phyloP scores from a whole-genome alignment of 2,329 filamentous ascomycete genomes.

The Pleoardoris graminearum region DNA sequence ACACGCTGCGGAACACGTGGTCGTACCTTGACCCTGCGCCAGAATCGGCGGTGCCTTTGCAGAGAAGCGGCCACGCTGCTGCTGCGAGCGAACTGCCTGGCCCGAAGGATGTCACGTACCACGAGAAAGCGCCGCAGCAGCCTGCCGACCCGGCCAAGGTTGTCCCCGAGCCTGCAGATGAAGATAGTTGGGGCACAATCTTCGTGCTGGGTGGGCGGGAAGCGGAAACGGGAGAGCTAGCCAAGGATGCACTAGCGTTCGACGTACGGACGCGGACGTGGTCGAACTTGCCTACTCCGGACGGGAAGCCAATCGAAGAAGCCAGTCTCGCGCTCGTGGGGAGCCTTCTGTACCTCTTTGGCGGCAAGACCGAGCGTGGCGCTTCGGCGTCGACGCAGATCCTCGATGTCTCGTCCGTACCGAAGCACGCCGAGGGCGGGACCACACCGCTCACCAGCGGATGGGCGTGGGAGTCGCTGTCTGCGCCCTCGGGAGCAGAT shows the following conservation, averaged over 20 bases:
- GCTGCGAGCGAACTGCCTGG: conserved; percentile 47
- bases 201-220: conserved; percentile 55
- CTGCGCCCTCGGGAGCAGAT: conserved; percentile 16
- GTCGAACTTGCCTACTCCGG: conserved; percentile 54
- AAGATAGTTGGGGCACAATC: conserved; percentile 54
- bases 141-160: conserved; percentile 47
- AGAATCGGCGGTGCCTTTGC: conserved; percentile 27
- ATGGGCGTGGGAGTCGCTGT: conserved; percentile 39
- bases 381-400: conserved; percentile 27
- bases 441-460: conserved; percentile 40
- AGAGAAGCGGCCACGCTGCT: conserved; percentile 43
- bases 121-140: conserved; percentile 44
- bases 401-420: conserved; percentile 42
- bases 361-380: conserved; percentile 34
- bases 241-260: conserved; percentile 57
- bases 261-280: conserved; percentile 54
- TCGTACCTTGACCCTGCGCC: conserved; percentile 43
- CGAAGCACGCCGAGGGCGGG: conserved; percentile 41
- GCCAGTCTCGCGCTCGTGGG: conserved; percentile 51
- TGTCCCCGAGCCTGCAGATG: conserved; percentile 47
- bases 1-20: conserved; percentile 49
- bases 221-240: conserved; percentile 21
- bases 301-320: conserved; percentile 42
- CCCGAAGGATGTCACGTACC: conserved; percentile 35
- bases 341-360: conserved; percentile 54